Percentiles rank a stretch among this genome's conserved stretches.
Conservation (phyloP, 352 stramenopile species). For the Phytophthora multivora region DNA sequence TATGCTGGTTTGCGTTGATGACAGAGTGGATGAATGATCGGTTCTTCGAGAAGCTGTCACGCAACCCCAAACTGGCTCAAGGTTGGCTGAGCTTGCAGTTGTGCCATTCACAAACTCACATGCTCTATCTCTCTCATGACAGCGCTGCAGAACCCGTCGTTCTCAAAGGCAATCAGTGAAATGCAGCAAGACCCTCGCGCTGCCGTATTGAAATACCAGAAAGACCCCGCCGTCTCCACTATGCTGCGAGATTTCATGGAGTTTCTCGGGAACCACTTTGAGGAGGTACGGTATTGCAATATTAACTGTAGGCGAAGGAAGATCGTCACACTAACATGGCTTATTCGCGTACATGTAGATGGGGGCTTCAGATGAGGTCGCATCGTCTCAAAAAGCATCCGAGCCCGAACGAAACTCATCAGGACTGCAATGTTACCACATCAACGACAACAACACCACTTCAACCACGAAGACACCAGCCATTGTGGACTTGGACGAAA, state of each 20-base stretch:
- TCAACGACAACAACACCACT: neutral
- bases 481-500: conserved; percentile 68
- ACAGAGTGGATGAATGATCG: conserved; percentile 78
- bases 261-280: conserved; percentile 76
- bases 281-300: conserved; percentile 50
- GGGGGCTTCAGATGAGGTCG: conserved; percentile 33
- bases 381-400: conserved; percentile 12
- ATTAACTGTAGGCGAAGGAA: neutral
- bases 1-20: neutral
- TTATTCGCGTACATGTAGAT: conserved; percentile 31
- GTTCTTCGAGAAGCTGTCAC: conserved; percentile 74
- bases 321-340: too few species aligned
- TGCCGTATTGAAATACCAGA: conserved; percentile 70
- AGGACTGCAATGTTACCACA: neutral
- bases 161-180: conserved; percentile 69
- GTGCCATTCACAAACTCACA: neutral
- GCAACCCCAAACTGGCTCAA: conserved; percentile 55
- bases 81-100: conserved; percentile 29
- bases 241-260: conserved; percentile 79
- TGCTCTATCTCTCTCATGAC: neutral
- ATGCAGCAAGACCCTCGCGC: conserved; percentile 66
- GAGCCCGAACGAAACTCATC: conserved; percentile 11
- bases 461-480: conserved; percentile 18
- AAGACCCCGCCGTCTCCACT: conserved; percentile 55
- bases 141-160: conserved; percentile 74